These are phyloP conservation scores for Litchi chinensis DNA, from an alignment of 345 rosid genomes.

Conservation along the genomic window DNA sequence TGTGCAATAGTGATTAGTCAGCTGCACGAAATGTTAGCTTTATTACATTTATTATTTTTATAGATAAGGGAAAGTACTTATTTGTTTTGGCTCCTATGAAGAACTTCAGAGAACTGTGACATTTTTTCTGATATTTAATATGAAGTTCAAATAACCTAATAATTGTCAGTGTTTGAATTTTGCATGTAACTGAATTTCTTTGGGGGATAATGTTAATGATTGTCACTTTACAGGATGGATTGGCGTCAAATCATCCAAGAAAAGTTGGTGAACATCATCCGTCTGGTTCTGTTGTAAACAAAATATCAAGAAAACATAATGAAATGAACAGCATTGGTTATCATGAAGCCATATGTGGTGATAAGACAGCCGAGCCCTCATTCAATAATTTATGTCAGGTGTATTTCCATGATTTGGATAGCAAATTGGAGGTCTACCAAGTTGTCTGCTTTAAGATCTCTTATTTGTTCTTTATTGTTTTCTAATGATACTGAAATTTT, in stretches of 20 bases:
- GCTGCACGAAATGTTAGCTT: neutral
- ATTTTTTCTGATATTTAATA: constrained; percentile 5
- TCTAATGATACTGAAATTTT: constrained; percentile 1
- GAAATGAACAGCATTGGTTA: constrained; percentile 25
- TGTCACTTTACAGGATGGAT: constrained; percentile 29
- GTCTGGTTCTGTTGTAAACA: constrained; percentile 31
- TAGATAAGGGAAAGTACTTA: neutral
- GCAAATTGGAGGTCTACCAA: constrained; percentile 18
- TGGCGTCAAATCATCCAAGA: constrained; percentile 26
- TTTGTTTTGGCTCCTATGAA: neutral
- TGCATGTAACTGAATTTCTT: neutral
- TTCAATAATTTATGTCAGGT: constrained; percentile 47
- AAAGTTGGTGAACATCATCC: constrained; percentile 27
- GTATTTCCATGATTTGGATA: constrained; percentile 23
- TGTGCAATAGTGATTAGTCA: neutral
- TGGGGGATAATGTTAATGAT: constrained; percentile 3
- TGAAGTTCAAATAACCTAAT: neutral
- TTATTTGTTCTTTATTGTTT: neutral
- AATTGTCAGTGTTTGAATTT: neutral
- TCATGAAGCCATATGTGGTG: constrained; percentile 37
- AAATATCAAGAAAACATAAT: constrained; percentile 38
- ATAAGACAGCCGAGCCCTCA: constrained; percentile 34
- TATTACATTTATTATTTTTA: neutral
- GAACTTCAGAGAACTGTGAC: neutral
- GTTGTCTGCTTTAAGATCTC: constrained; percentile 10